Percentiles rank a stretch among this genome's conserved stretches.
These are phyloP conservation scores for Ophiostoma quercus DNA, from an alignment of 2,329 filamentous ascomycete genomes.

Conservation along the genomic window DNA sequence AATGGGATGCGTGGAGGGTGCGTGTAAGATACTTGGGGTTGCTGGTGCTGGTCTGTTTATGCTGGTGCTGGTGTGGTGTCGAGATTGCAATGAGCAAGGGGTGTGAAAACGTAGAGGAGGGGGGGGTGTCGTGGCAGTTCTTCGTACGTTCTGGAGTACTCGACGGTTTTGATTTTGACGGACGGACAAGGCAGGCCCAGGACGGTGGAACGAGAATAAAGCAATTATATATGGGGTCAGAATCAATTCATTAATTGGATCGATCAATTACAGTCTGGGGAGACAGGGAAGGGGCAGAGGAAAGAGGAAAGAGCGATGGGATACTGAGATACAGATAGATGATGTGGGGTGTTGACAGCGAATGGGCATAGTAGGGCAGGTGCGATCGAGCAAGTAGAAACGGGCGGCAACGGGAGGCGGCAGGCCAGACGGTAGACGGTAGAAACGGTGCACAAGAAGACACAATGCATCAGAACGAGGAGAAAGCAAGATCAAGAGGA, in stretches of 20 bases:
- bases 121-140: slow-evolving; percentile 11
- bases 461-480: not conserved
- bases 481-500: not conserved
- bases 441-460: slow-evolving; percentile 6
- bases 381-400: not conserved
- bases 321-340: too few species aligned
- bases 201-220: not conserved
- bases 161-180: not conserved
- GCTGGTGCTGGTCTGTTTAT: not conserved
- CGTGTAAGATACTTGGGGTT: not conserved
- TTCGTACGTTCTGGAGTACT: not conserved
- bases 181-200: slow-evolving; percentile 4
- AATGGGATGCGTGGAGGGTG: not conserved
- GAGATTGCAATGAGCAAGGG: not conserved
- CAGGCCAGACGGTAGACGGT: not conserved
- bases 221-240: not conserved
- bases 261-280: not conserved
- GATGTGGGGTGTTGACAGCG: not conserved
- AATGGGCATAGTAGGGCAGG: slow-evolving; percentile 10
- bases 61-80: not conserved
- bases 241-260: not conserved
- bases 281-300: not conserved
- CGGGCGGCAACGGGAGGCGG: not conserved
- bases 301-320: not conserved
- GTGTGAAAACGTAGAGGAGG: not conserved